Percentiles rank a stretch among this genome's conserved stretches.
Evolutionary conservation across 441 rosid genomes (phyloP).

Genomic region (Melastoma candidum): DNA sequence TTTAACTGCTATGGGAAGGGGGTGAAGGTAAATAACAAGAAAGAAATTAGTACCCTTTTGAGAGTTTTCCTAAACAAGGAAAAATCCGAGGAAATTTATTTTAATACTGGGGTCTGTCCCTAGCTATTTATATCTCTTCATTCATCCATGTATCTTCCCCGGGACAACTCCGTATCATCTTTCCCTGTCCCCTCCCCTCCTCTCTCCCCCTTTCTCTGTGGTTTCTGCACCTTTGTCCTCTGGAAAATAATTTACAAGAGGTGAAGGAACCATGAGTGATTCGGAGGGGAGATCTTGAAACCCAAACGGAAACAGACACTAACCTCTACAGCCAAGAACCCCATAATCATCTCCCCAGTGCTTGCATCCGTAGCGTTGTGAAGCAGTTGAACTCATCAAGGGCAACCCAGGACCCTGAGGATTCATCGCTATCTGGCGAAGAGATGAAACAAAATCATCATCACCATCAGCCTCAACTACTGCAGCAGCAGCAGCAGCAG

Average conservation of each 20-base stretch:
- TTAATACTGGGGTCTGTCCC: slow-evolving; percentile 25
- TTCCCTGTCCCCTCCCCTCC: slow-evolving; percentile 17
- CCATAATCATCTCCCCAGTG: slow-evolving; percentile 57
- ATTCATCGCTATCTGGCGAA: slow-evolving; percentile 13
- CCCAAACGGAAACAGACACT: slow-evolving; percentile 27
- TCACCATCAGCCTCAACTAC: slow-evolving; percentile 25
- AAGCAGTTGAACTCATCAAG: slow-evolving; percentile 66
- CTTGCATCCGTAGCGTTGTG: slow-evolving; percentile 68
- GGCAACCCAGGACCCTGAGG: slow-evolving; percentile 29
- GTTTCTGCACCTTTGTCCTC: slow-evolving; percentile 38
- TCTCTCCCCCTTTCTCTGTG: not conserved
- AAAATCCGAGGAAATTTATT: slow-evolving; percentile 35
- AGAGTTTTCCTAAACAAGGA: slow-evolving; percentile 42
- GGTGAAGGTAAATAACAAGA: slow-evolving; percentile 29
- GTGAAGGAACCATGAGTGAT: slow-evolving; percentile 19
- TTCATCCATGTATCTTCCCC: slow-evolving; percentile 32
- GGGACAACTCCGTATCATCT: slow-evolving; percentile 32
- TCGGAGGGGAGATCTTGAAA: slow-evolving; percentile 40
- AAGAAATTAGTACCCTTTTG: slow-evolving; percentile 13
- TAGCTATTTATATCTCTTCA: slow-evolving; percentile 58
- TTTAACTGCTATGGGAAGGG: slow-evolving; percentile 24
- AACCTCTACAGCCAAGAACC: slow-evolving; percentile 24
- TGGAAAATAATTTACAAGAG: slow-evolving; percentile 17
- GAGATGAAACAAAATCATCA: slow-evolving; percentile 21
- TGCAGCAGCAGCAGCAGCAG: slow-evolving; percentile 41